These are phyloP conservation scores for Cordyceps militaris DNA, from an alignment of 2,329 filamentous ascomycete species.

Conservation along the genomic window DNA sequence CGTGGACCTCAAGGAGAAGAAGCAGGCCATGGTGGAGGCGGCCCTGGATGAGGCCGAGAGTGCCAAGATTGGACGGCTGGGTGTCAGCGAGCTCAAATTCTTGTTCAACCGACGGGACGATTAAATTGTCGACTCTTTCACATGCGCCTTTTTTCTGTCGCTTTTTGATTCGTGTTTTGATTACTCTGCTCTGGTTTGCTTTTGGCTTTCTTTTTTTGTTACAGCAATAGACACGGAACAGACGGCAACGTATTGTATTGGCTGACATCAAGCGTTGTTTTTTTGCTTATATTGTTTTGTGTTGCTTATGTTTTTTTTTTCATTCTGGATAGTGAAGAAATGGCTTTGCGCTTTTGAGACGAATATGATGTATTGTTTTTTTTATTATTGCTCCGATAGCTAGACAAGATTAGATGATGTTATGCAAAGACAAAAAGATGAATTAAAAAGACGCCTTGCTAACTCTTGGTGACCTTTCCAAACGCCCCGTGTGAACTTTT, in stretches of 20 bases:
- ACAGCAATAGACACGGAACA: no score
- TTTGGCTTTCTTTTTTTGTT: not conserved
- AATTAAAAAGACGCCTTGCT: no score
- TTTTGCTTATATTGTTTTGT: not conserved
- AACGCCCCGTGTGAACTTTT: not conserved
- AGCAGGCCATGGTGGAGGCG: slow-evolving; percentile 67
- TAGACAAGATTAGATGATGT: no score
- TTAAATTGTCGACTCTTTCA: not conserved
- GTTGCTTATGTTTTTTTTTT: not conserved
- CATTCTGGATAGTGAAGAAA: not conserved
- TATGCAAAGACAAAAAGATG: no score
- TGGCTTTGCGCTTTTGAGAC: no score
- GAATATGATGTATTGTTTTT: no score
- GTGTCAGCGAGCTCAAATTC: slow-evolving; percentile 58
- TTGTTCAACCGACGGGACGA: slow-evolving; percentile 44
- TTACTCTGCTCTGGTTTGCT: not conserved
- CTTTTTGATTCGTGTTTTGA: not conserved
- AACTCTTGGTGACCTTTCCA: not conserved
- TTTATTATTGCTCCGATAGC: no score
- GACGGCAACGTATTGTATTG: no score
- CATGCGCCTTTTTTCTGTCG: not conserved
- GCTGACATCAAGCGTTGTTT: no score
- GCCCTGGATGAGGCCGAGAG: slow-evolving; percentile 72
- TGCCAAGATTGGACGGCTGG: slow-evolving; percentile 59
- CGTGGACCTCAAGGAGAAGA: slow-evolving; percentile 67